A percentile compares a stretch with the other conserved stretches of the same genome.
phyloP scores from a whole-genome alignment of 2,329 filamentous ascomycete genomes.

The Amphichorda felina region DNA sequence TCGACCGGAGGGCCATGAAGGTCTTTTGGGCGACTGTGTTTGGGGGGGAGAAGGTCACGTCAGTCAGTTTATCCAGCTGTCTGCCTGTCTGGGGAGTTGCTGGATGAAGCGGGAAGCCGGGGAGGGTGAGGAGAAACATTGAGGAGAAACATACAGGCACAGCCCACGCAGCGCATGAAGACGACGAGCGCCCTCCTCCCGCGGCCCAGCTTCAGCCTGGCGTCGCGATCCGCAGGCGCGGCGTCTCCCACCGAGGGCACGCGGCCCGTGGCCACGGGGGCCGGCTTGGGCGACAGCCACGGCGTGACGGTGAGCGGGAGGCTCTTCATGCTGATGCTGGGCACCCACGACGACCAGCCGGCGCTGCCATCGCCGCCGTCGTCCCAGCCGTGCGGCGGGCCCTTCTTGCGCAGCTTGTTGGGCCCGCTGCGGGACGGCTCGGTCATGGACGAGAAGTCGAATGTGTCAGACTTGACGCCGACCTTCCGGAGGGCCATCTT shows the following conservation, averaged over 20 bases:
- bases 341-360: constrained; percentile 35
- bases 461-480: constrained; percentile 37
- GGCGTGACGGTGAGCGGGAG: constrained; percentile 40
- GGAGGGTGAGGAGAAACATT: no score
- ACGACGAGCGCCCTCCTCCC: constrained; percentile 33
- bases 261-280: constrained; percentile 30
- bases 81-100: no score
- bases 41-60: no score
- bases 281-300: constrained; percentile 38
- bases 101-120: no score
- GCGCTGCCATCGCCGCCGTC: constrained; percentile 12
- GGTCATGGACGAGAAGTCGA: constrained; percentile 23
- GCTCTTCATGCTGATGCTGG: constrained; percentile 21
- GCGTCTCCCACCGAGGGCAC: constrained; percentile 35
- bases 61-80: no score
- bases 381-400: constrained; percentile 16
- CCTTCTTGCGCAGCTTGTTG: constrained; percentile 18
- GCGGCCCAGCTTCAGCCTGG: constrained; percentile 27
- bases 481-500: constrained; percentile 47
- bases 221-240: constrained; percentile 33
- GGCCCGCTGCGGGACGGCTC: constrained; percentile 12
- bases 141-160: no score
- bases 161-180: constrained; percentile 42
- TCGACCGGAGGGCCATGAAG: constrained; percentile 41
- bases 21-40: constrained; percentile 41